A percentile compares a stretch with the other conserved stretches of the same genome.
These are phyloP conservation scores for Batrachochytrium dendrobatidis DNA, from an alignment of 371 early-diverging fungal genomes.

Conservation along the genomic window DNA sequence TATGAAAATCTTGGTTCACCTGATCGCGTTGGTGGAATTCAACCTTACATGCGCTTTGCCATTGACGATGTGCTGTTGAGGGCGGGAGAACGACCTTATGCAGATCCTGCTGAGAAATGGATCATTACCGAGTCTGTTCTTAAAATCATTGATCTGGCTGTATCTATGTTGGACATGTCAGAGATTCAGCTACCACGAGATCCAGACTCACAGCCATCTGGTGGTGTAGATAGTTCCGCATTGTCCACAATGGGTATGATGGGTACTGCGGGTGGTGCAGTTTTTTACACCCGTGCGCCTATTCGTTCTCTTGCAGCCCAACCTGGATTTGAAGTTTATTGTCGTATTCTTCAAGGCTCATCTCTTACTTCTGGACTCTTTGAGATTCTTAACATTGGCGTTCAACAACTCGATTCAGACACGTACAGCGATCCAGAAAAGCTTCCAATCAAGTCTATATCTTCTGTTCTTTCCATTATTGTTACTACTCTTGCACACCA, in stretches of 20 bases:
- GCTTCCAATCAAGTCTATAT: constrained; percentile 34
- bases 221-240: no score
- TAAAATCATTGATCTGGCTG: constrained; percentile 66
- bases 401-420: constrained; percentile 45
- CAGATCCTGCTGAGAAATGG: constrained; percentile 68
- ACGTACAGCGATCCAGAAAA: constrained; percentile 15
- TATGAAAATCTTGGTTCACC: constrained; percentile 44
- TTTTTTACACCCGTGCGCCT: neutral
- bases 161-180: constrained; percentile 63
- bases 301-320: constrained; percentile 35
- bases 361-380: constrained; percentile 60
- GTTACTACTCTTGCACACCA: constrained; percentile 58
- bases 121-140: constrained; percentile 65
- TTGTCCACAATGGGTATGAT: constrained; percentile 10
- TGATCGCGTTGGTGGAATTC: constrained; percentile 60
- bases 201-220: neutral
- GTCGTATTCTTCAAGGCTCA: constrained; percentile 70
- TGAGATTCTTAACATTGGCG: constrained; percentile 36
- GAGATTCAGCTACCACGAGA: constrained; percentile 27
- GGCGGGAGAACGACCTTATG: constrained; percentile 57
- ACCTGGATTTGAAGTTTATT: constrained; percentile 79
- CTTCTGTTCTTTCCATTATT: constrained; percentile 49
- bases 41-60: constrained; percentile 74
- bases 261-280: neutral
- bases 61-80: constrained; percentile 73